Percentiles rank a stretch among this genome's conserved stretches.
phyloP scores from a whole-genome alignment of 371 early-diverging fungal genomes.

The Coemansia sp. region DNA sequence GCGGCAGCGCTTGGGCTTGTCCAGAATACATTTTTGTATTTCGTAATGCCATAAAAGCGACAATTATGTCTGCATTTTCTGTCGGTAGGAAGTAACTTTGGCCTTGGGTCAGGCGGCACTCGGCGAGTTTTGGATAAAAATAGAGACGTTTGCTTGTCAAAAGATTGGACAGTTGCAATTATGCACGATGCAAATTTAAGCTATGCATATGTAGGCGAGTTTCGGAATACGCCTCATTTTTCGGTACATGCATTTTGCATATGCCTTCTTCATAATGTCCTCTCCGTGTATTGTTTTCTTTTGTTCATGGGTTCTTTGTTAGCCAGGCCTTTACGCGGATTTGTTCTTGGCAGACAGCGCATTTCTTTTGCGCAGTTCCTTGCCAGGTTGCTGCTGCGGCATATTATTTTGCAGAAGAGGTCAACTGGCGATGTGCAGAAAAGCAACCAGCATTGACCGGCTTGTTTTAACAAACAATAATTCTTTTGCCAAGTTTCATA shows the following conservation, averaged over 20 bases:
- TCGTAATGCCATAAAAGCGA: too few species aligned
- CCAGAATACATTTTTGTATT: too few species aligned
- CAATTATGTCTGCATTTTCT: neutral
- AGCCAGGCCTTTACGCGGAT: slow-evolving; percentile 3
- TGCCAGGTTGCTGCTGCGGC: neutral
- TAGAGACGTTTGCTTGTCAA: neutral
- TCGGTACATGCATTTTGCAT: slow-evolving; percentile 1
- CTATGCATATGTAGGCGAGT: neutral
- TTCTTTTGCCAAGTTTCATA: neutral
- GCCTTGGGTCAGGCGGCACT: neutral
- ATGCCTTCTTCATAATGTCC: slow-evolving; percentile 1
- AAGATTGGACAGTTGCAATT: neutral
- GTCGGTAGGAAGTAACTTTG: neutral
- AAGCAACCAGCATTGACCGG: neutral
- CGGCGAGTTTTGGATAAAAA: slow-evolving; percentile 3
- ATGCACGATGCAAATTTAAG: slow-evolving; percentile 47
- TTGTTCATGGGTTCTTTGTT: slow-evolving; percentile 6
- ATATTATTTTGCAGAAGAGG: neutral
- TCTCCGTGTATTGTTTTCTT: slow-evolving; percentile 2
- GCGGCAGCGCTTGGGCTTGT: too few species aligned
- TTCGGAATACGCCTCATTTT: slow-evolving; percentile 21
- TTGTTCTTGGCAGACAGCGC: neutral
- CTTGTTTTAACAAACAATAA: neutral
- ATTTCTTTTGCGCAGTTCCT: neutral
- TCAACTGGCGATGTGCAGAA: neutral